These are phyloP conservation scores for Lactarius hatsudake DNA, from an alignment of 768 basidiomycete genomes.

Conservation along the genomic window DNA sequence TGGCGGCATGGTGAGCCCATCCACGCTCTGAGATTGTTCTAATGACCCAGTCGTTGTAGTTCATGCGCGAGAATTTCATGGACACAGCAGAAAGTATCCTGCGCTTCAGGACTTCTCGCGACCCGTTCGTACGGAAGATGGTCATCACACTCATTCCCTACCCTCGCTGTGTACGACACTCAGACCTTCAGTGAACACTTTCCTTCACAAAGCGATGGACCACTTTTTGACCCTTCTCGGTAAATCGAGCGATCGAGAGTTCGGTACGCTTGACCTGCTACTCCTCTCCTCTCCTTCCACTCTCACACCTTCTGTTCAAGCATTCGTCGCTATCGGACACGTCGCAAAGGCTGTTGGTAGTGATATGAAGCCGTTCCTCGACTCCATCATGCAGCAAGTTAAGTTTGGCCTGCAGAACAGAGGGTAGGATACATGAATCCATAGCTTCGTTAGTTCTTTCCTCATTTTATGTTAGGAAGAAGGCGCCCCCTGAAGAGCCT, in stretches of 20 bases:
- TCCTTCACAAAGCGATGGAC: constrained; percentile 91
- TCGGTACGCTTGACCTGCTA: constrained; percentile 51
- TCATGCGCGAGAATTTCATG: constrained; percentile 84
- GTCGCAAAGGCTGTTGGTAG: constrained; percentile 88
- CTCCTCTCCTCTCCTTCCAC: neutral
- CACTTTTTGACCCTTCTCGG: constrained; percentile 85
- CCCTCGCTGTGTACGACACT: constrained; percentile 91
- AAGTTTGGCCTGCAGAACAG: constrained; percentile 84
- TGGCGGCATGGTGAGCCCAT: constrained; percentile 77
- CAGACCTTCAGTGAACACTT: constrained; percentile 89
- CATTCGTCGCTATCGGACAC: constrained; percentile 95
- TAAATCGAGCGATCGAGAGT: constrained; percentile 84
- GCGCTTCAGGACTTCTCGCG: constrained; percentile 82
- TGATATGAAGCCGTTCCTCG: constrained; percentile 95
- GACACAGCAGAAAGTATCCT: constrained; percentile 89
- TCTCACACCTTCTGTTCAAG: constrained; percentile 40
- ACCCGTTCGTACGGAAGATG: constrained; percentile 85
- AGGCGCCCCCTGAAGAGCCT: constrained; percentile 88
- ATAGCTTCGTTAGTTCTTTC: neutral
- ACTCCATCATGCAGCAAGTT: constrained; percentile 84
- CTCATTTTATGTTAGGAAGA: constrained; percentile 60
- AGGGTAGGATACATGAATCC: constrained; percentile 54
- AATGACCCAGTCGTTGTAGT: constrained; percentile 42
- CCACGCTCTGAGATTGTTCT: neutral
- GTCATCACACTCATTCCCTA: constrained; percentile 96